Evolutionary conservation across 352 stramenopile species (phyloP), one percentile per base, ranked within the genome.

Genomic region (Thalassiosira hispida): DNA sequence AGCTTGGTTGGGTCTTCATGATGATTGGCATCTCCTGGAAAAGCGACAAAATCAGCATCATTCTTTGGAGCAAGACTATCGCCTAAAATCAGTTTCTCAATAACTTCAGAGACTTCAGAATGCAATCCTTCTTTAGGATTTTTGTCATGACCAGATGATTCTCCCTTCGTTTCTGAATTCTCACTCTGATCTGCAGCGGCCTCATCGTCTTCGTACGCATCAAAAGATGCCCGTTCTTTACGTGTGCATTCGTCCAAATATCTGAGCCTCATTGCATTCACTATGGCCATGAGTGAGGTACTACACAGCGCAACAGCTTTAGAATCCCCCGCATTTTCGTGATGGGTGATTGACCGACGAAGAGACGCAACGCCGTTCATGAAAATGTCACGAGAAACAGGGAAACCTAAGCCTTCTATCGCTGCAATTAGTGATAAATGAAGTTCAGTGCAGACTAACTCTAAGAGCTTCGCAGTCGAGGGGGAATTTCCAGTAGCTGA

Each of bases 1-100:
- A 61, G 27, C 25, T 77, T 84, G 16, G 33, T 60, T 4, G 33
- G 29, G 31, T 82, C 71, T 5, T 38, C 52, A 62, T 71, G 11
- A 11, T 67, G 49, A 14, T 71, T 68, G 25, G 44, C 53, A 35
- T 81, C 75, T 42, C 71, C 76, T 46, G 68, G 62, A 56, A 83
- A 88, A 20, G 70, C 61, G 51, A 87, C 57, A 55, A 87, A 87
- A 70, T 87, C 80, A 55, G 75, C 79, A 70, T 83, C 66, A 84
- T 72, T 83, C 29, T 76, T 79, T 16, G 84, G 77, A 57, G 90
- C 27, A 6, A 90, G 65, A 52, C 84, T 74, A 11, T 80, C 73
- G 49, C 89, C 89, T 9, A 93, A 73, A 71, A 94, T 90, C 9
- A 94, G 69, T 29, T 75, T 86, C 69, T 94, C 89, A 14, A 94